Percentiles rank a stretch among this genome's conserved stretches.
Conservation (phyloP, 164 flowering plant genomes). For the Chimonanthus salicifolius region DNA sequence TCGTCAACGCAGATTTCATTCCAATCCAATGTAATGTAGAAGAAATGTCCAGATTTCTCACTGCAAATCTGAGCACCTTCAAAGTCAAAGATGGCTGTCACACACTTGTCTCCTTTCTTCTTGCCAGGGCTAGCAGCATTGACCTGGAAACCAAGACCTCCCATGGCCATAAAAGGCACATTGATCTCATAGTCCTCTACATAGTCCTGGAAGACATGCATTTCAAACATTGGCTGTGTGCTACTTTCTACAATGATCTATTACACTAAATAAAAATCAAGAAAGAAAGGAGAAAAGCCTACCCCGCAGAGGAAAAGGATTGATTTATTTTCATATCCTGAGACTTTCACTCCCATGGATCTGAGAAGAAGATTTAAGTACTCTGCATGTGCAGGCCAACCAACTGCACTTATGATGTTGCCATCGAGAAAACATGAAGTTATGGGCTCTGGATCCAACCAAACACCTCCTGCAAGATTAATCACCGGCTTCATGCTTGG, state of each 20-base stretch:
- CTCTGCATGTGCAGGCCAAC: slow-evolving; percentile 34
- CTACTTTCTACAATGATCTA: not conserved
- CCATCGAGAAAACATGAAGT: slow-evolving; percentile 17
- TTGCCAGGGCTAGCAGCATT: slow-evolving; percentile 21
- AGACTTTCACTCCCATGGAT: slow-evolving; percentile 19
- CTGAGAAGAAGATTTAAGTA: slow-evolving; percentile 17
- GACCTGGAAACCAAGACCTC: slow-evolving; percentile 25
- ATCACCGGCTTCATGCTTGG: slow-evolving; percentile 27
- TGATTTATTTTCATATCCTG: slow-evolving; percentile 18
- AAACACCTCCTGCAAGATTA: slow-evolving; percentile 25
- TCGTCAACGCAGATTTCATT: slow-evolving; percentile 17
- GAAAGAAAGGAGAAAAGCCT: not conserved
- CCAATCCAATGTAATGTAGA: slow-evolving; percentile 19
- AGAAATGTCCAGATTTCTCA: slow-evolving; percentile 27
- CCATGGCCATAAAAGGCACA: slow-evolving; percentile 26
- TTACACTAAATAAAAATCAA: not conserved
- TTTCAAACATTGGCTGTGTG: not conserved
- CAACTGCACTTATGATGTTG: slow-evolving; percentile 27
- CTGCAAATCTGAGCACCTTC: slow-evolving; percentile 26
- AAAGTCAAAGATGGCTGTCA: slow-evolving; percentile 21
- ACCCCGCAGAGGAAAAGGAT: slow-evolving; percentile 29
- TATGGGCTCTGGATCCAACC: slow-evolving; percentile 29
- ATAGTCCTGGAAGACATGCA: slow-evolving; percentile 19
- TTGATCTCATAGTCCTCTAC: slow-evolving; percentile 31
- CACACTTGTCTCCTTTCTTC: slow-evolving; percentile 26